Conservation (phyloP, 257 asterid species). For the Cinchona pubescens region DNA sequence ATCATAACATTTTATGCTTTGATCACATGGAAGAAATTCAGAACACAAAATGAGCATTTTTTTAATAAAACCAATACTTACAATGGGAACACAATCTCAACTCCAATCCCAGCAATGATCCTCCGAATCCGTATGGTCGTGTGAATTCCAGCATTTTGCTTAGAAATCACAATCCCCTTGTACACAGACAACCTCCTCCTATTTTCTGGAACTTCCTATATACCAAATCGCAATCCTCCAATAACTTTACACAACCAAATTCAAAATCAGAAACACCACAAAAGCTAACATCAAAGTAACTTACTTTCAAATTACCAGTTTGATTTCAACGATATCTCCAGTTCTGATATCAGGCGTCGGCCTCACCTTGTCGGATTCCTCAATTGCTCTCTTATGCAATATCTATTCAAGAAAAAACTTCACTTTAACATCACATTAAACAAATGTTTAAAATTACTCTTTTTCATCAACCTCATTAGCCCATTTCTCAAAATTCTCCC, state of each 20-base stretch:
- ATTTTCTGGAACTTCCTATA: slow-evolving; percentile 84
- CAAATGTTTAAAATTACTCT: background rate
- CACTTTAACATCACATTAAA: slow-evolving; percentile 16
- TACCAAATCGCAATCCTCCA: slow-evolving; percentile 13
- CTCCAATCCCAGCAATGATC: slow-evolving; percentile 89
- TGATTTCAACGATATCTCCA: slow-evolving; percentile 86
- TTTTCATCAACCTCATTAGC: background rate
- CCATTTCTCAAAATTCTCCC: background rate
- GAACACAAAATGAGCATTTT: background rate
- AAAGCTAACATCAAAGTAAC: slow-evolving; percentile 6
- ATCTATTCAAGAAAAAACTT: slow-evolving; percentile 43
- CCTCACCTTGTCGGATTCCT: slow-evolving; percentile 65
- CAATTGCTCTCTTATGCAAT: slow-evolving; percentile 71
- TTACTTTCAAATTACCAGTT: slow-evolving; percentile 57
- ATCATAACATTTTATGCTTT: background rate
- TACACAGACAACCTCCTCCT: slow-evolving; percentile 69
- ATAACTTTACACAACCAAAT: slow-evolving; percentile 10
- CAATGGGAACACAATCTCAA: slow-evolving; percentile 94
- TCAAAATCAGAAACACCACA: background rate
- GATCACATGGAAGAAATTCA: background rate
- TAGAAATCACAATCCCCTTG: slow-evolving; percentile 84
- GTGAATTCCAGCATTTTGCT: slow-evolving; percentile 96
- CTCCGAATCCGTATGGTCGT: slow-evolving; percentile 87
- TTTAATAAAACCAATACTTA: slow-evolving; percentile 36
- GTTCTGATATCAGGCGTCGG: slow-evolving; percentile 78